Percentiles rank a stretch among this genome's conserved stretches.
phyloP scores from a whole-genome alignment of 2,329 filamentous ascomycete species.

The Ophiostoma pallidulum region DNA sequence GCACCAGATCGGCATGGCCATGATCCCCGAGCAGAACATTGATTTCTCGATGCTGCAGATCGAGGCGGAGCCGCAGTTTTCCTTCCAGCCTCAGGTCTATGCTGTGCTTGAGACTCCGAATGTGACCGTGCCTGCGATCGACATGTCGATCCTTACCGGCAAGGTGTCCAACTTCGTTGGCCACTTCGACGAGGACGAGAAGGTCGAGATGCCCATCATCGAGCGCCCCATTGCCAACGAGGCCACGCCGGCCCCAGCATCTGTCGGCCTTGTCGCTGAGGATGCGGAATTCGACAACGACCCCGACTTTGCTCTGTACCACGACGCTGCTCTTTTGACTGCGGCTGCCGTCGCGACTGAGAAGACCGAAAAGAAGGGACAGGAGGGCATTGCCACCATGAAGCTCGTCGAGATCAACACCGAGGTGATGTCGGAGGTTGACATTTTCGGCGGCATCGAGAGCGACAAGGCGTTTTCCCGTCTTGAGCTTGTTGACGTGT shows the following conservation, averaged over 20 bases:
- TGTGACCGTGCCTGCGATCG: constrained; percentile 34
- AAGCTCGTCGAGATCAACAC: constrained; percentile 32
- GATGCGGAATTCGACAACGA: constrained; percentile 55
- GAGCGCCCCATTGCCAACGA: constrained; percentile 35
- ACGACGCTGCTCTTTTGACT: constrained; percentile 28
- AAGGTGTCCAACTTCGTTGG: constrained; percentile 53
- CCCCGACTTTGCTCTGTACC: constrained; percentile 52
- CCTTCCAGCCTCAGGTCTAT: constrained; percentile 63
- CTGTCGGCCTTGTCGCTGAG: no score
- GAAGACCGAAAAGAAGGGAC: no score
- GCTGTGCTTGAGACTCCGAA: constrained; percentile 37
- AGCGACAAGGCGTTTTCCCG: constrained; percentile 55
- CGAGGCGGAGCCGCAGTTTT: constrained; percentile 41
- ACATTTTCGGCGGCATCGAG: constrained; percentile 45
- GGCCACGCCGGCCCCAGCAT: no score
- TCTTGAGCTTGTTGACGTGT: constrained; percentile 54
- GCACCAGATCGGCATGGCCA: constrained; percentile 68
- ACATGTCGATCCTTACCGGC: constrained; percentile 56
- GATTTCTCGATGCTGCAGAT: constrained; percentile 65
- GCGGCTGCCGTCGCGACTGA: constrained; percentile 22
- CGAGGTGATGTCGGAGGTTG: constrained; percentile 30
- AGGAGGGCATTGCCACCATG: constrained; percentile 21
- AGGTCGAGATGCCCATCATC: constrained; percentile 46
- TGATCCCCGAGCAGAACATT: constrained; percentile 70
- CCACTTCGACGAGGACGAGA: constrained; percentile 39